Base-by-base conservation (phyloP, 805 yeast species). In the Saccharomycopsis amapae region DNA sequence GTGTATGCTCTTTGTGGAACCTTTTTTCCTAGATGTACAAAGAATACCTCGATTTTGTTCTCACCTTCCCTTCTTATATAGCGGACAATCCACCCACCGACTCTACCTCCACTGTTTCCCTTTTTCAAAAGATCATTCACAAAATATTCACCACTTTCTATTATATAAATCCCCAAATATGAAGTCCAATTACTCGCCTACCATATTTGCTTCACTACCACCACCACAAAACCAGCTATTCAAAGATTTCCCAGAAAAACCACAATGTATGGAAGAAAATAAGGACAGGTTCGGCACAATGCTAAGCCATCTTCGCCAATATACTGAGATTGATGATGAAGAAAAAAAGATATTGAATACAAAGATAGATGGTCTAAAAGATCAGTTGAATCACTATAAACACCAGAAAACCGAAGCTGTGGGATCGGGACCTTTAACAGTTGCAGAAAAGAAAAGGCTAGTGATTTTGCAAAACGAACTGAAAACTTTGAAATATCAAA, bases 241-340 rank as follows among this genome's bases (percentile, higher is more conserved):
- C n/a, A 28, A 15, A 28, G 32, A 28, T 13, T 15, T 28, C 32
- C n/a, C 32, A 28, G n/a, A 13, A 28, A 13, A 15, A 13, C 13
- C 13, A 13, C n/a, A 28, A 15, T 28, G 32, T 13, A 28, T 13
- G 32, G 26, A 36, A 6, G 12, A 6, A 20, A n/a, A 36, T 36
- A 10, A 31, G 10, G 34, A 31, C 15, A 9, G 12, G 7, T 48
- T 48, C 24, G 34, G 33, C 18, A 12, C 24, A 7, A 36, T 48
- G 25, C 13, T 49, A 15, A 43, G 25, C 2, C 28, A 49, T 7
- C 28, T 46, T 4, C 28, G 40, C 13, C 44, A 41, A 18, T 49
- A 49, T 30, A 46, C 46, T 20, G 43, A 46, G 26, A 42, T 46
- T 15, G 53, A 46, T 5, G 15, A 17, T 6, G 47, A 49, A 28